Evolutionary conservation across 345 rosid genomes (phyloP).

Genomic region (Tarenaya hassleriana): DNA sequence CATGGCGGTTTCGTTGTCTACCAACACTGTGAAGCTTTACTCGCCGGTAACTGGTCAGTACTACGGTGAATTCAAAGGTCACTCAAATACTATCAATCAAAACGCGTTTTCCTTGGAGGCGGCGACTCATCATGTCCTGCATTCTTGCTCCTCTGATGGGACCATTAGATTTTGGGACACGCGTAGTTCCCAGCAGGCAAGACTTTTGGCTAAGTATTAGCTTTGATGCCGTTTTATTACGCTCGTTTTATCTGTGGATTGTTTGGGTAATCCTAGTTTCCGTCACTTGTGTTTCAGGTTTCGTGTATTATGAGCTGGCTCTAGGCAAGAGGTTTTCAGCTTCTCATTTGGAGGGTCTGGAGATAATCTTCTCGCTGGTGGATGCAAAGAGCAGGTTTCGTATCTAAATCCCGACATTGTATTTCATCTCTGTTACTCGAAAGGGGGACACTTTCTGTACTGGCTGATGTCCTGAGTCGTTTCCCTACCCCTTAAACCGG

Average conservation of each 20-base stretch:
- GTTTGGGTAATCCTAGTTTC: neutral
- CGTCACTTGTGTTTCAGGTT: conserved; percentile 39
- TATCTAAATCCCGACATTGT: neutral
- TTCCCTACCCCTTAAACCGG: too few species aligned
- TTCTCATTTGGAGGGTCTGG: conserved; percentile 75
- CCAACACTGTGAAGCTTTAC: conserved; percentile 68
- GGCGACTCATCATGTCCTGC: conserved; percentile 58
- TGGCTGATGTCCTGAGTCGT: neutral
- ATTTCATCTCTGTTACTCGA: neutral
- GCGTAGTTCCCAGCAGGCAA: conserved; percentile 64
- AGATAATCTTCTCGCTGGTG: conserved; percentile 72
- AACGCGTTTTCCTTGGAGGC: conserved; percentile 53
- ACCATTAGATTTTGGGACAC: conserved; percentile 89
- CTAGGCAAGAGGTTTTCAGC: conserved; percentile 62
- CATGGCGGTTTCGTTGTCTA: conserved; percentile 88
- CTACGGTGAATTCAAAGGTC: conserved; percentile 80
- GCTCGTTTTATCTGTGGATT: neutral
- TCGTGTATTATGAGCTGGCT: conserved; percentile 44
- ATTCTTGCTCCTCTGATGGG: conserved; percentile 92
- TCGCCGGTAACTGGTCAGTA: conserved; percentile 80
- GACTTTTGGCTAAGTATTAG: neutral
- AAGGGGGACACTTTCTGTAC: neutral
- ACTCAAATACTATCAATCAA: conserved; percentile 54
- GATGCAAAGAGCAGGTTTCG: conserved; percentile 80
- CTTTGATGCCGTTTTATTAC: conserved; percentile 3